Conservation (phyloP, 1,284 basidiomycete species). For the Pseudozyma tsukubaensis region DNA sequence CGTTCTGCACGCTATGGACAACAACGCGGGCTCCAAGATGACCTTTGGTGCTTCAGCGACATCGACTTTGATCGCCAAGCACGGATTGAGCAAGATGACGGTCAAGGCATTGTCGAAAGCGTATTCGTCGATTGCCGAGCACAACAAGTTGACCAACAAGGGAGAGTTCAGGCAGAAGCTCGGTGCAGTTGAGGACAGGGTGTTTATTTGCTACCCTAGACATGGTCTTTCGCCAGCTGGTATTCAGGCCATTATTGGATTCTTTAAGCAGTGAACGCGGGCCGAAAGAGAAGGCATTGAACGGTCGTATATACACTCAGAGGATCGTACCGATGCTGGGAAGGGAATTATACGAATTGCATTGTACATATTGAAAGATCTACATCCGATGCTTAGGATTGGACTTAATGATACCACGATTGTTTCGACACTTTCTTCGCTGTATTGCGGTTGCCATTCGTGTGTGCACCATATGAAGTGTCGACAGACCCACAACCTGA, state of each 20-base stretch:
- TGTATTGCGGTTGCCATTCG: not conserved
- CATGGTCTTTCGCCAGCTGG: slow-evolving; percentile 58
- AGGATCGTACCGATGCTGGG: not conserved
- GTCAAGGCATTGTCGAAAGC: slow-evolving; percentile 55
- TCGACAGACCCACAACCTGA: no score
- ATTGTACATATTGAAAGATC: slow-evolving; percentile 3
- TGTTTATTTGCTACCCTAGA: slow-evolving; percentile 61
- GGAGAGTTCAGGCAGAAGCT: slow-evolving; percentile 65
- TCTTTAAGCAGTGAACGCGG: slow-evolving; percentile 49
- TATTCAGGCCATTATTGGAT: slow-evolving; percentile 60
- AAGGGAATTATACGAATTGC: not conserved
- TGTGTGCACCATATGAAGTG: no score
- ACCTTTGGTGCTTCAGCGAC: slow-evolving; percentile 69
- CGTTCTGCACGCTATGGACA: slow-evolving; percentile 72
- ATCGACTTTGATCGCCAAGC: slow-evolving; percentile 49
- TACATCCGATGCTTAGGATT: not conserved
- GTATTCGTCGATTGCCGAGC: slow-evolving; percentile 53
- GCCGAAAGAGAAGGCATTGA: not conserved
- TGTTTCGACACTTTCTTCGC: not conserved
- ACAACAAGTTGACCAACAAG: slow-evolving; percentile 57
- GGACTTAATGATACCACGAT: slow-evolving; percentile 11
- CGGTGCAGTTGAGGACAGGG: slow-evolving; percentile 56
- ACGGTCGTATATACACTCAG: slow-evolving; percentile 13
- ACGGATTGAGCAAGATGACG: slow-evolving; percentile 56
- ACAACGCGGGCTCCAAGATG: slow-evolving; percentile 71